Evolutionary conservation across 2,329 filamentous ascomycete genomes (phyloP), one percentile per base, ranked within the genome.

Genomic region (Phyllosticta ampelicida): DNA sequence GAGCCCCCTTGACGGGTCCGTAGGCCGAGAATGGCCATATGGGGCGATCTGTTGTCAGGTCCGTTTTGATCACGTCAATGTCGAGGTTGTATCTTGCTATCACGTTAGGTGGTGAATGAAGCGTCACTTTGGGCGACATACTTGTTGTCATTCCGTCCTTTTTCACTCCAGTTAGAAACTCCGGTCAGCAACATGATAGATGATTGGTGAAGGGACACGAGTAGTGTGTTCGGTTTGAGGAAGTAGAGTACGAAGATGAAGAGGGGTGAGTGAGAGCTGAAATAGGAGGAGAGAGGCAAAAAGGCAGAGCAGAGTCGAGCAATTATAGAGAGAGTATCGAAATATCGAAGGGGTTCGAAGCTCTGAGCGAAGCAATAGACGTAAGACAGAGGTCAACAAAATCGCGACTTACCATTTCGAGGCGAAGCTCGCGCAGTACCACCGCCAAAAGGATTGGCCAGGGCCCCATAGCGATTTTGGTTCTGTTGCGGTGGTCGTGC

Each of bases 21-120:
- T 96, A 97, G 20, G 86, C 81, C 1, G 91, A 96, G 21, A 96
- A 80, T 4, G 94, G 86, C 87, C 91, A 97, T 77, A 82, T 75
- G 18, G 92, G 92, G 9, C 81, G 80, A 61, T 94, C 89, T 20
- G 78, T 77, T 0, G 78, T 81, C 51, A 95, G 77, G 67, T 95
- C 90, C 56, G 62, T 56, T 48, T 70, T 67, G 53, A 73, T 71
- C 19, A 65, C 65, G 10, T 67, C 67, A 19, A 64, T 64, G 36
- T 58, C 56, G n/a, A 58, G 23, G 16, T 30, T 21, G 20, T 50
- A 58, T 48, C 56, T 58, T 18, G 11, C 9, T 11, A 44, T 3
- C n/a, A 21, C 6, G n/a, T 44, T n/a, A 44, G 36, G 13, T 44
- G 11, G 36, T 16, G 13, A n/a, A 44, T 16, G 13, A 16, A n/a